Conservation (phyloP, 768 basidiomycete genomes). For the Amyloporia xantha region DNA sequence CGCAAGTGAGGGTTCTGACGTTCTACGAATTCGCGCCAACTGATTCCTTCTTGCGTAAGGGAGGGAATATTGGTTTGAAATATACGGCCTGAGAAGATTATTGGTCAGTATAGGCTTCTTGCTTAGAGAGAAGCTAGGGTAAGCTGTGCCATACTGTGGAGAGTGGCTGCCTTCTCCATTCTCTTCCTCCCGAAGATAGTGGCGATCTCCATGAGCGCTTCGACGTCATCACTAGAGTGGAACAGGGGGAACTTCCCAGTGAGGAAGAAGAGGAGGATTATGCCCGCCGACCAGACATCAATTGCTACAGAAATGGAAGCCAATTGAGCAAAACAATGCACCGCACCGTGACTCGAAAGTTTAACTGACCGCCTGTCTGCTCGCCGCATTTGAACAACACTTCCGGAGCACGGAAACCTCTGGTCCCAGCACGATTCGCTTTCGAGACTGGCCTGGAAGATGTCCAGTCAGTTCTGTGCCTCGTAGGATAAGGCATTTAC, state of each 20-base stretch:
- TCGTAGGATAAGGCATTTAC: neutral
- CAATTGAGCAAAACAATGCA: no score
- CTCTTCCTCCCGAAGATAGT: slow-evolving; percentile 73
- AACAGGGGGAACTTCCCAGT: slow-evolving; percentile 91
- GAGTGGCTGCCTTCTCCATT: slow-evolving; percentile 79
- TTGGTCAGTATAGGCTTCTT: neutral
- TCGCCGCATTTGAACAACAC: slow-evolving; percentile 91
- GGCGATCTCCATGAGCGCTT: slow-evolving; percentile 94
- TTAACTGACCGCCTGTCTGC: slow-evolving; percentile 75
- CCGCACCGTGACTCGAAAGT: no score
- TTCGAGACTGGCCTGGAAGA: slow-evolving; percentile 65
- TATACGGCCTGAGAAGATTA: slow-evolving; percentile 58
- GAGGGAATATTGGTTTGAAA: slow-evolving; percentile 88
- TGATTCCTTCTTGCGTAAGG: slow-evolving; percentile 54
- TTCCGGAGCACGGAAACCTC: slow-evolving; percentile 96
- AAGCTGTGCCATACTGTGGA: slow-evolving; percentile 61
- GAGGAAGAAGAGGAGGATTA: slow-evolving; percentile 89
- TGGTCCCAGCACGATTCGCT: slow-evolving; percentile 93
- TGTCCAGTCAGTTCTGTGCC: slow-evolving; percentile 5
- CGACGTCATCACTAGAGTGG: slow-evolving; percentile 88
- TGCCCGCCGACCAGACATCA: slow-evolving; percentile 94
- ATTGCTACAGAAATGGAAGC: slow-evolving; percentile 51
- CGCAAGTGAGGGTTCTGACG: slow-evolving; percentile 68
- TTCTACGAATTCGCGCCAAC: slow-evolving; percentile 72
- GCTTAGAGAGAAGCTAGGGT: neutral